Base-by-base conservation (phyloP, 352 stramenopile species). In the Phytophthora melonis region DNA sequence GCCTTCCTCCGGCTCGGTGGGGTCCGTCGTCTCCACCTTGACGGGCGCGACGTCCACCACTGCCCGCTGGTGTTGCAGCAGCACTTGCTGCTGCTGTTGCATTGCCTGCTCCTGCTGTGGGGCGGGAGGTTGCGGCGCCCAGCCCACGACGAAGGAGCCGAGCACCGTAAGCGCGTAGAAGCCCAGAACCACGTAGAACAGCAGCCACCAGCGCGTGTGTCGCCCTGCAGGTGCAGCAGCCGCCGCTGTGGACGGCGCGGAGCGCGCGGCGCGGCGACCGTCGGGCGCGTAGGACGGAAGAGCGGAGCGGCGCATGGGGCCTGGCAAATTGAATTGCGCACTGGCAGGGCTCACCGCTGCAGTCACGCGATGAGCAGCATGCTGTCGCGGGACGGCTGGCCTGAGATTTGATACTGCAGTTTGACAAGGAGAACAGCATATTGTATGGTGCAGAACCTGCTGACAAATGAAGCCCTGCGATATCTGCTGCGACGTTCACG, bases 101-200 rank as follows among this genome's bases (percentile, higher is more conserved):
- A 6, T 23, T n/a, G 39, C 11, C 39, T 19, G 39, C 5, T 13
- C 39, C 30, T 64, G 50, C 19, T 73, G 47, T 30, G 63, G 45
- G 52, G 56, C 23, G 5, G 69, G 18, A 9, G 55, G 13, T 13
- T 39, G 34, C 34, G 62, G 47, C 7, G 55, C 7, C 50, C 36
- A 72, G 23, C 58, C 56, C 10, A 56, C 45, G 16, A 55, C 16
- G n/a, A 77, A 74, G 39, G 67, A 79, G 23, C 63, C 36, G 25
- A 78, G 21, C 45, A 72, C 58, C 5, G 53, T 19, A n/a, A 75
- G 14, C n/a, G 65, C 63, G 53, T 82, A 82, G 52, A 66, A 39
- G 21, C 53, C 75, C 39, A 80, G 52, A 34, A 82, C 62, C 30
- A 68, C 63, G 60, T 78, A 80, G 57, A 82, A 79, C 32, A 76